phyloP scores from a whole-genome alignment of 768 basidiomycete species.

The Daedaleopsis sinensis region DNA sequence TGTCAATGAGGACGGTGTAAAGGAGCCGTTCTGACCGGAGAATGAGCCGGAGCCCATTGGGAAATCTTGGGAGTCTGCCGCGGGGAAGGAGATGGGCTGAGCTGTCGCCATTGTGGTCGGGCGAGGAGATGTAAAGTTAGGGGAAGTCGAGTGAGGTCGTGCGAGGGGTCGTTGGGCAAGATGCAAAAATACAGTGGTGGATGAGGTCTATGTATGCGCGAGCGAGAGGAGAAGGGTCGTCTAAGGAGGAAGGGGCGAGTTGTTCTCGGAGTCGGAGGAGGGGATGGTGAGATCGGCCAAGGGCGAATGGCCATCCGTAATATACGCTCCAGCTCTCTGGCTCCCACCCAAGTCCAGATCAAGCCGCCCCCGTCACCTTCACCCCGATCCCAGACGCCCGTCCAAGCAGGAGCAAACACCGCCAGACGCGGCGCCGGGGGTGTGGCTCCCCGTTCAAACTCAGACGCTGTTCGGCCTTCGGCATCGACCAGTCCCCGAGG shows the following conservation, averaged over 20 bases:
- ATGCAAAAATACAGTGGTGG: not conserved
- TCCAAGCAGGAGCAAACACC: not conserved
- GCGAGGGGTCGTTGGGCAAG: not conserved
- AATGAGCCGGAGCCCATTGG: slow-evolving; percentile 53
- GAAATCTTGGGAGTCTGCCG: slow-evolving; percentile 30
- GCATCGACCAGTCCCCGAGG: not conserved
- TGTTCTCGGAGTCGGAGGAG: not conserved
- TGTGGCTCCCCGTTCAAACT: not conserved
- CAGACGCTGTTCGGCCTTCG: not conserved
- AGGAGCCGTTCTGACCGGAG: slow-evolving; percentile 45
- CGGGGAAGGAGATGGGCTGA: slow-evolving; percentile 47
- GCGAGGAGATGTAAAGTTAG: not conserved
- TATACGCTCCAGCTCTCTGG: not conserved
- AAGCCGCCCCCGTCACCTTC: not conserved
- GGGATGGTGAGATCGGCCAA: slow-evolving; percentile 1
- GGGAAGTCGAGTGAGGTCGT: not conserved
- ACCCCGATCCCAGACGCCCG: not conserved
- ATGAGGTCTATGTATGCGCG: not conserved
- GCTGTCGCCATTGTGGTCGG: slow-evolving; percentile 38
- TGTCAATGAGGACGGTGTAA: slow-evolving; percentile 70
- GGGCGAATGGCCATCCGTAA: not conserved
- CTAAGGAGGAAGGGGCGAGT: not conserved
- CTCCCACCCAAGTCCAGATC: not conserved
- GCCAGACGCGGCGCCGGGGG: not conserved
- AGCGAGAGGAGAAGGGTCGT: not conserved